A percentile compares a stretch with the other conserved stretches of the same genome.
Evolutionary conservation across 306 rosid genomes (phyloP).

Genomic region (Pyrus communis): DNA sequence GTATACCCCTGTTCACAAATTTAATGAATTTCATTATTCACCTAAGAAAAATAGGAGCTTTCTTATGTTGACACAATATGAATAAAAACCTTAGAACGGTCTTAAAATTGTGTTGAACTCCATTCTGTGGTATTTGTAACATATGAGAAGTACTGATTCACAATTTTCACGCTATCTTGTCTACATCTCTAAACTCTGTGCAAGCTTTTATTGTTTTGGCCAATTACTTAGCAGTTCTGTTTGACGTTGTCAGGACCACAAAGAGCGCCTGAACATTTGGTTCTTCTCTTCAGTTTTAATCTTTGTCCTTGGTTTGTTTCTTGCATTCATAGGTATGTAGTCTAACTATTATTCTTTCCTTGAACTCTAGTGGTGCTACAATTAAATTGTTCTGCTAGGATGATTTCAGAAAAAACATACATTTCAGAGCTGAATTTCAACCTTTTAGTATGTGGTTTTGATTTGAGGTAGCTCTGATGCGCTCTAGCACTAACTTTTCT

Average conservation of each 20-base stretch:
- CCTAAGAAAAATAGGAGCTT: not conserved
- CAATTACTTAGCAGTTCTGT: conserved; percentile 5
- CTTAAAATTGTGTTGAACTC: not conserved
- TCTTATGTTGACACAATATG: not conserved
- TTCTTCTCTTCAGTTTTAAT: conserved; percentile 40
- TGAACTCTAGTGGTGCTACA: not conserved
- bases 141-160: not conserved
- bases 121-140: not conserved
- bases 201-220: not conserved
- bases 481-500: not conserved
- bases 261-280: conserved; percentile 53
- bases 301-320: conserved; percentile 47
- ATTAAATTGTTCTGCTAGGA: not conserved
- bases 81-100: not conserved
- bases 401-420: not conserved
- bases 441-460: not conserved
- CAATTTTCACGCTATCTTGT: not conserved
- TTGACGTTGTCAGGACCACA: conserved; percentile 64
- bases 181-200: not conserved
- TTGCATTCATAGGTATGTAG: conserved; percentile 23
- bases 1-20: conserved; percentile 26
- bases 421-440: not conserved
- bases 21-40: not conserved
- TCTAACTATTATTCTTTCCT: not conserved
- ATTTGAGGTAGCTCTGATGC: not conserved